Evolutionary conservation across 345 rosid genomes (phyloP).

Genomic region (Anacardium occidentale): DNA sequence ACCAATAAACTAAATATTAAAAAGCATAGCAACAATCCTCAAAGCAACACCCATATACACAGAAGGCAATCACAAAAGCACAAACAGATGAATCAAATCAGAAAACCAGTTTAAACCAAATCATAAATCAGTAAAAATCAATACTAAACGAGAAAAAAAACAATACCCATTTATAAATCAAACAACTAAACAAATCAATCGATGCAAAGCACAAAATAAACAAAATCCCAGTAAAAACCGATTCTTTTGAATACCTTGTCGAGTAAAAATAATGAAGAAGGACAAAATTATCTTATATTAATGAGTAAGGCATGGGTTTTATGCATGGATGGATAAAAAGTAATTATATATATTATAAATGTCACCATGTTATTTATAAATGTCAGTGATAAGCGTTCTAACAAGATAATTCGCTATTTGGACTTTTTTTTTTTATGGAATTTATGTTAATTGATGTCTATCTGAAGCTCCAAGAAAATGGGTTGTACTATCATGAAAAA

Average conservation of each 20-base stretch:
- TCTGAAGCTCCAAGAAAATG: neutral
- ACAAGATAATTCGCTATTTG: neutral
- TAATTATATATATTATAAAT: no score
- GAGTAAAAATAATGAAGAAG: neutral
- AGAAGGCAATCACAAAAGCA: neutral
- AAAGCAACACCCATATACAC: neutral
- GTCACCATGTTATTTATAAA: no score
- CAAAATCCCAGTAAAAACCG: neutral
- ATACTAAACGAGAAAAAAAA: neutral
- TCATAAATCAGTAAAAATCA: neutral
- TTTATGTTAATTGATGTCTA: neutral
- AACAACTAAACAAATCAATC: neutral
- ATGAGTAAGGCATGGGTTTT: neutral
- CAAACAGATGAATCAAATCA: neutral
- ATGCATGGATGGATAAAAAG: neutral
- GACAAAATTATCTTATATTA: no score
- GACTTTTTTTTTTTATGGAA: neutral
- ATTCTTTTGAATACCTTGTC: conserved; percentile 6
- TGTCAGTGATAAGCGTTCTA: neutral
- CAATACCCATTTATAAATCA: neutral
- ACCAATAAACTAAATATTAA: neutral
- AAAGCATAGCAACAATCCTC: neutral
- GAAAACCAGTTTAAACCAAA: neutral
- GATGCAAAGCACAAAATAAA: neutral
- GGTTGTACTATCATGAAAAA: neutral